phyloP scores from a whole-genome alignment of 139 green algal genomes.

The Coelastrella sp. region DNA sequence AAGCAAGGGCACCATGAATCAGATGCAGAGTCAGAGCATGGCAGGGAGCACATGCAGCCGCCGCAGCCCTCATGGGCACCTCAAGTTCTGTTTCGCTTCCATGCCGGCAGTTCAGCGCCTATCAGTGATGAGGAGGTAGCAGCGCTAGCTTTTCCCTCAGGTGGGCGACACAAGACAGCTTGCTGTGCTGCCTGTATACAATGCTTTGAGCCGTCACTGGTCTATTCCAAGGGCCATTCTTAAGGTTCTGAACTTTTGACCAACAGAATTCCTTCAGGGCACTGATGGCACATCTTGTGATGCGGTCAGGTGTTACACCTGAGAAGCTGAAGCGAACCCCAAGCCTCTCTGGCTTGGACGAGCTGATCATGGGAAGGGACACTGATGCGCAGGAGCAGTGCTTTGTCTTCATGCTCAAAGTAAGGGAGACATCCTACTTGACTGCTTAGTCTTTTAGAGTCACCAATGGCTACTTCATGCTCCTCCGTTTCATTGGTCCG shows the following conservation, averaged over 20 bases:
- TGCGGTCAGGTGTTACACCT: conserved; percentile 70
- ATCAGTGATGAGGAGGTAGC: conserved; percentile 70
- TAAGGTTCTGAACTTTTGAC: too few relatives aligned
- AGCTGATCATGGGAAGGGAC: conserved; percentile 80
- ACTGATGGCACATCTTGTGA: too few relatives aligned
- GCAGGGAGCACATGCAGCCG: conserved; percentile 31
- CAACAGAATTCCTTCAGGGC: too few relatives aligned
- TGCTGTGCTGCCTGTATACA: too few relatives aligned
- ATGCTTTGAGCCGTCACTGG: too few relatives aligned
- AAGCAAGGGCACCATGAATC: neutral
- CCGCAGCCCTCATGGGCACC: neutral
- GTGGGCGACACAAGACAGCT: conserved; percentile 34
- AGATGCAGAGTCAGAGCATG: conserved; percentile 6
- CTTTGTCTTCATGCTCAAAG: conserved; percentile 87
- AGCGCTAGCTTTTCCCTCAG: conserved; percentile 82
- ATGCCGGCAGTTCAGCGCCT: conserved; percentile 23
- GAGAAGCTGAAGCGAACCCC: conserved; percentile 76
- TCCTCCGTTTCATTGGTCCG: too few relatives aligned
- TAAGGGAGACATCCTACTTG: too few relatives aligned
- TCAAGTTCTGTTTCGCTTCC: conserved; percentile 73
- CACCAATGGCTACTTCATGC: too few relatives aligned
- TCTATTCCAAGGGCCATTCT: too few relatives aligned
- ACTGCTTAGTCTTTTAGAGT: too few relatives aligned
- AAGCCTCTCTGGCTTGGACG: conserved; percentile 75
- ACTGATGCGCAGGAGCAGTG: conserved; percentile 64